Evolutionary conservation across 805 yeast genomes (phyloP).

Genomic region (Teunomyces kruisii): DNA sequence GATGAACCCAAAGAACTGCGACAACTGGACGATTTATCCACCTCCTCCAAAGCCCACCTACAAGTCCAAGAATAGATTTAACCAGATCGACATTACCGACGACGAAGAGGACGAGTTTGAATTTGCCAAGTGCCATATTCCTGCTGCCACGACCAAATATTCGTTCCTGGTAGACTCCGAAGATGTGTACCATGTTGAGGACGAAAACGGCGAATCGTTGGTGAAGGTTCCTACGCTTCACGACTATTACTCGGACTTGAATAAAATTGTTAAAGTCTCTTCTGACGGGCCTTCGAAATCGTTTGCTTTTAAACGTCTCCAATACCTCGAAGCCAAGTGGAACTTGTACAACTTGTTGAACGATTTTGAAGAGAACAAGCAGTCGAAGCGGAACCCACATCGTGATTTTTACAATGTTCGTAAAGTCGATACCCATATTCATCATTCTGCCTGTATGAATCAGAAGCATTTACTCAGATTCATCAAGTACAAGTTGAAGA

Average conservation of each 20-base stretch:
- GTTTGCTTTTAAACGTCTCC: slow-evolving; percentile 90
- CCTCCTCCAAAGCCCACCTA: slow-evolving; percentile 88
- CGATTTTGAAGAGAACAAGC: slow-evolving; percentile 89
- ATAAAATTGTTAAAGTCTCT: slow-evolving; percentile 66
- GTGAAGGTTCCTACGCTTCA: slow-evolving; percentile 75
- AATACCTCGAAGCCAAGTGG: slow-evolving; percentile 96
- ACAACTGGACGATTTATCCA: slow-evolving; percentile 82
- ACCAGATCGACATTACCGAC: slow-evolving; percentile 38
- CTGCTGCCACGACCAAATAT: slow-evolving; percentile 42
- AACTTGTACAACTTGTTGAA: slow-evolving; percentile 82
- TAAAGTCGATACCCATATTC: slow-evolving; percentile 97
- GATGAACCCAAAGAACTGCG: slow-evolving; percentile 76
- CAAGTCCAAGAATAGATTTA: slow-evolving; percentile 58
- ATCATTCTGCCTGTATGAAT: slow-evolving; percentile 98
- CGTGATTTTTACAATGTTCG: slow-evolving; percentile 96
- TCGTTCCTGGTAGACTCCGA: slow-evolving; percentile 52
- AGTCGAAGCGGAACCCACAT: slow-evolving; percentile 90
- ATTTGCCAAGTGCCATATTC: slow-evolving; percentile 54
- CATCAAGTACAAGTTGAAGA: slow-evolving; percentile 91
- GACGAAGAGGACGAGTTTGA: slow-evolving; percentile 56
- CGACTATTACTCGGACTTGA: slow-evolving; percentile 85
- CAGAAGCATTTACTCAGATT: slow-evolving; percentile 94
- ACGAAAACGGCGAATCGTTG: slow-evolving; percentile 34
- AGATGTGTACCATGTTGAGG: slow-evolving; percentile 68
- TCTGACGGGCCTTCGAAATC: slow-evolving; percentile 97